Base-by-base conservation (phyloP, 805 yeast genomes). In the Naumovozyma baii region DNA sequence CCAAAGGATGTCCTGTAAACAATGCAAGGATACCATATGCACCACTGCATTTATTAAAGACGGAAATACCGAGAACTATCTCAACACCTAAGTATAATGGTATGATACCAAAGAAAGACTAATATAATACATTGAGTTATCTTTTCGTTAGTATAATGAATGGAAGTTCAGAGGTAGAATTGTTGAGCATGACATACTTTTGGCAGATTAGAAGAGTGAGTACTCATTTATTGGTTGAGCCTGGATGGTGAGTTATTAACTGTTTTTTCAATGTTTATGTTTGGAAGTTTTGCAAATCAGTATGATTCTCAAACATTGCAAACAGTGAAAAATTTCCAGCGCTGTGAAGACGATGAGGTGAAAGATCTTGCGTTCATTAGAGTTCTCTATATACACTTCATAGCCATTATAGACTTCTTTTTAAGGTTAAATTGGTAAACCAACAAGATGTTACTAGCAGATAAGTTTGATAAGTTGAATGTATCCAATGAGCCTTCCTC, bases 51-150 rank as follows among this genome's bases (percentile, higher is more conserved):
- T 88, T 88, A 66, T 90, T 90, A 46, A 88, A 69, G 29, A 87
- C 72, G 13, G 88, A 82, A 29, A 83, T 68, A 1, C 84, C 80
- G 4, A 87, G 68, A 16, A 82, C 74, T 2, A 85, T 59, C 59
- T 90, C 97, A 18, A 87, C 94, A 12, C 96, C 97, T 18, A 83
- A 69, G 54, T 82, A 85, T 18, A 90, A 70, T 4, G 97, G 96
- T 3, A 85, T 62, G 38, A 72, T 53, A 12, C 80, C 78, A n/a
- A 84, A 56, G 57, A 85, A 85, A 54, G 70, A 72, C 76, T 76
- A 18, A 18, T n/a, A n/a, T n/a, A n/a, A n/a, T n/a, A n/a, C n/a
- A n/a, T n/a, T n/a, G 15, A 34, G 22, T 28, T 42, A 37, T 36
- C 39, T 5, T 8, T 8, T 9, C 31, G 51, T 32, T 13, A 35